Evolutionary conservation across 2,329 filamentous ascomycete species (phyloP), one percentile per base, ranked within the genome.

Genomic region (Colletotrichum somersetense): DNA sequence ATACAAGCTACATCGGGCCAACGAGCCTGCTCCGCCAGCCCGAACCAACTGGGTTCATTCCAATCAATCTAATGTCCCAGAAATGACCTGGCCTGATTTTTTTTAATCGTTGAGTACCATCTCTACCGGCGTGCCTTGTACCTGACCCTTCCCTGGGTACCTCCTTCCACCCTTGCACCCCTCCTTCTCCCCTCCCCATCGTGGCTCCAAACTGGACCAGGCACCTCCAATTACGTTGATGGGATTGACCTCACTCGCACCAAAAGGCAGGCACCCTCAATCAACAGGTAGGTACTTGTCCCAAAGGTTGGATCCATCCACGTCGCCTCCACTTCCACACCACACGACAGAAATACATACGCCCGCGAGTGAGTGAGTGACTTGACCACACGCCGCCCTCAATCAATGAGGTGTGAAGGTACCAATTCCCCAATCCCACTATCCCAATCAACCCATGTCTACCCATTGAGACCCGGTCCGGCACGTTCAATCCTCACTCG

Each of bases 31-130:
- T 56, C 70, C 70, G 70, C 46, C 61, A 57, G 70, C 55, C 70
- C 70, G 61, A 59, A 56, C 70, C 70, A 72, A 72, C 55, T 69
- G 50, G 66, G 55, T 61, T 55, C 70, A 65, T 72, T 72, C 70
- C 70, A 72, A 62, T 57, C 30, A 30, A 20, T 72, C 59, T 55
- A 69, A 57, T 68, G 30, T 65, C 46, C 30, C 50, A 52, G 64
- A 55, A 65, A 44, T 46, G 57, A 48, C 59, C 55, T 40, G 55
- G 66, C 59, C 70, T 72, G 42, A 50, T 64, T 72, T 72, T 72
- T 46, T 40, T 40, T 70, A 65, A 72, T 69, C 70, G 70, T 72
- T 72, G 70, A 72, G 70, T 70, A 70, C 61, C 40, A 44, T 46
- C 62, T 55, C 50, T 26, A 23, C 38, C 30, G 30, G 46, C 30